Base-by-base conservation (phyloP, 805 yeast genomes). In the Nakazawaea sp. region DNA sequence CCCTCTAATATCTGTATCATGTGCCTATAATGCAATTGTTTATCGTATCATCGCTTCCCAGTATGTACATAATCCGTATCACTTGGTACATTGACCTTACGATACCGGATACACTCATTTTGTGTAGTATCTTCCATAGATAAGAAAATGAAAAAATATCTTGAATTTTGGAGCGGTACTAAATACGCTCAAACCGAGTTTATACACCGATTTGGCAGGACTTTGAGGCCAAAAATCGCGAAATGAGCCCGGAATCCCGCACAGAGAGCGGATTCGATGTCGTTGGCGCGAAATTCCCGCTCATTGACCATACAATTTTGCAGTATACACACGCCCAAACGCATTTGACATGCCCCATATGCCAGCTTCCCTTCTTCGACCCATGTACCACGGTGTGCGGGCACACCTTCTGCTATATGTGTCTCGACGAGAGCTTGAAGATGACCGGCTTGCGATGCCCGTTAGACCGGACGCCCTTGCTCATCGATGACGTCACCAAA, bases 381-480 rank as follows among this genome's bases (percentile, higher is more conserved):
- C 87, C 88, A 1, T 60, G 68, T 43, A 71, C 79, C 5, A 81
- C 87, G 1, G 52, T 64, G 2, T 80, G 88, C 56, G 82, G 83
- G 1, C 87, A 80, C 49, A 75, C 82, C 0, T 80, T 79, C 46
- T 80, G 88, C 53, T 61, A 62, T 38, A 61, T 56, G 9, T 79
- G 87, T 48, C 58, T 79, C 4, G 46, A 51, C 35, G 75, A 69
- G 44, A 63, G 72, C 32, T 51, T 72, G 18, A 64, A 57, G 16
- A 50, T 53, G 36, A 47, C 65, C 32, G 67, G 52, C 30, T 53
- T 44, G 36, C 52, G 52, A 32, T 79, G 87, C 52, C 87, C 87
- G 0, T 58, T 79, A 21, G 86, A 80, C 55, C 56, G 86, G 35
- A 71, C 72, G 3, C 62, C 68, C 3, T 46, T 80, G 29, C 55